Conservation (phyloP, 495 filamentous ascomycete genomes). For the Lepidopterella palustris region DNA sequence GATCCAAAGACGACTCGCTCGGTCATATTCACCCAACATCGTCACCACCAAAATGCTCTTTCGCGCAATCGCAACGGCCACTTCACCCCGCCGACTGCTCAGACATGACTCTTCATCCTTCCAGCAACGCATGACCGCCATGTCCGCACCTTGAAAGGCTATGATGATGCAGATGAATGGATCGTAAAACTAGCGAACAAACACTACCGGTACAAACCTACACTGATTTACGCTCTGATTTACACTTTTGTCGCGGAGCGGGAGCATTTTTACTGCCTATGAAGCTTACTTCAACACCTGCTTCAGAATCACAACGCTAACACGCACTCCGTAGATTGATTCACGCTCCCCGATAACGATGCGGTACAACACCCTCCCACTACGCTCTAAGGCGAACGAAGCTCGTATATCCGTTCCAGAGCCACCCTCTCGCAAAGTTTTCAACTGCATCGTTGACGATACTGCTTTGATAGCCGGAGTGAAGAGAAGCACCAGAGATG, state of each 20-base stretch:
- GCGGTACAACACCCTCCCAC: slow-evolving; percentile 20
- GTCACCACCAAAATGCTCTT: neutral
- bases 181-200: neutral
- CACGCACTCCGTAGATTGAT: slow-evolving; percentile 5
- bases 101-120: neutral
- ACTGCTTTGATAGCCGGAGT: slow-evolving; percentile 63
- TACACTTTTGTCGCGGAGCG: too few relatives aligned
- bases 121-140: neutral
- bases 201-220: neutral
- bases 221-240: too few relatives aligned
- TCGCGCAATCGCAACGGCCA: neutral
- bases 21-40: neutral
- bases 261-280: too few relatives aligned
- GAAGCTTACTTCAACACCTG: neutral
- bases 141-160: neutral
- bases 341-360: slow-evolving; percentile 10
- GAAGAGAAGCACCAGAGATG: slow-evolving; percentile 45
- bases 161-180: slow-evolving; percentile 2
- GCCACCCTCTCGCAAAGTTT: slow-evolving; percentile 51
- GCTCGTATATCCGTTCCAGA: slow-evolving; percentile 16
- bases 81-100: neutral
- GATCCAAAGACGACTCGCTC: neutral
- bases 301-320: neutral
- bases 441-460: slow-evolving; percentile 71
- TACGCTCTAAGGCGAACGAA: slow-evolving; percentile 21